Percentiles rank a stretch among this genome's conserved stretches.
These are phyloP conservation scores for Phytopythium mirpurense DNA, from an alignment of 352 stramenopile species.

Conservation along the genomic window DNA sequence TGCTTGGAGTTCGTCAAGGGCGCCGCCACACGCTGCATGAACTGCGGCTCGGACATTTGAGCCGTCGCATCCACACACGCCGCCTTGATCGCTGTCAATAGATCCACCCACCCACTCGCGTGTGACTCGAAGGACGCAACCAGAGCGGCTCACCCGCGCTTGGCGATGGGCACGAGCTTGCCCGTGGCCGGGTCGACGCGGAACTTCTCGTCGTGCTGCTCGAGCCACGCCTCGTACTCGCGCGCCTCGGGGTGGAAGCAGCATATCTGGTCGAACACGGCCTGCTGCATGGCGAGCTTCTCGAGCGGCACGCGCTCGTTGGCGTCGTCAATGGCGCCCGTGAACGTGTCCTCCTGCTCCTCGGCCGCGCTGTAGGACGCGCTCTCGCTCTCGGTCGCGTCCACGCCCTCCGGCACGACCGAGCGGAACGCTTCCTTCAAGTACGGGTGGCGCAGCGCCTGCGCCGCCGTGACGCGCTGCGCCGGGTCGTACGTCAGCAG, in stretches of 20 bases:
- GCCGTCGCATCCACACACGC: background rate
- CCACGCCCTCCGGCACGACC: conserved; percentile 10
- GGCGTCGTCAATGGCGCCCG: conserved; percentile 58
- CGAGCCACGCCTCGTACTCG: conserved; percentile 56
- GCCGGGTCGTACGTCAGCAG: conserved; percentile 63
- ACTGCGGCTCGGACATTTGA: conserved; percentile 27
- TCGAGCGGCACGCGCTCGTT: conserved; percentile 60
- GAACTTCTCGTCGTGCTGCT: conserved; percentile 60
- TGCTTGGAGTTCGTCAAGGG: conserved; percentile 73
- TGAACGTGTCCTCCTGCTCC: conserved; percentile 57
- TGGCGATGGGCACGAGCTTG: conserved; percentile 47
- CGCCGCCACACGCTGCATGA: conserved; percentile 34
- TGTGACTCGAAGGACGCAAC: too few species aligned
- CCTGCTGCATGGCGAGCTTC: conserved; percentile 66
- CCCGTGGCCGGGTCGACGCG: conserved; percentile 45
- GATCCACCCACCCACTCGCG: too few species aligned
- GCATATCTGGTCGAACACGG: conserved; percentile 78
- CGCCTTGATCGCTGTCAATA: too few species aligned
- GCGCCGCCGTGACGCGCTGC: conserved; percentile 81
- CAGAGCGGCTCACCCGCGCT: background rate
- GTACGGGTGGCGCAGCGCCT: conserved; percentile 95
- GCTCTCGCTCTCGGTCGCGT: conserved; percentile 8
- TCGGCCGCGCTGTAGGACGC: conserved; percentile 41
- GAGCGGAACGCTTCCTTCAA: conserved; percentile 65
- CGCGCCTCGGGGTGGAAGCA: conserved; percentile 66